Evolutionary conservation across 805 yeast genomes (phyloP), one percentile per base, ranked within the genome.

Genomic region (Candida stauntonica): DNA sequence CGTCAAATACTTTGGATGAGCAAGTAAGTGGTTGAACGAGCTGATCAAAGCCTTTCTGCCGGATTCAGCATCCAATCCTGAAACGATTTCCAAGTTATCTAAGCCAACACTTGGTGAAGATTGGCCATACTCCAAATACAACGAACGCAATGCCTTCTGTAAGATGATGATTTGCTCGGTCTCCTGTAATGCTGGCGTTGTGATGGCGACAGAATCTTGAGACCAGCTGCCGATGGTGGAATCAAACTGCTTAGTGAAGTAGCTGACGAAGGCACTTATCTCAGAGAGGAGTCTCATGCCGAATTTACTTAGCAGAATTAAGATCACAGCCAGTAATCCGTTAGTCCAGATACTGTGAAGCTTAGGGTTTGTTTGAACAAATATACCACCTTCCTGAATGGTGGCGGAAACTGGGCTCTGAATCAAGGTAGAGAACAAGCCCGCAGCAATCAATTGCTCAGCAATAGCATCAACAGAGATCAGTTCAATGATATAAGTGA

Each of bases 331-430:
- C 21, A 89, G 64, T 14, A 89, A 61, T 1, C 96, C 95, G 51
- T 81, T 78, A n/a, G 78, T 73, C 97, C 97, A 89, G n/a, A 85
- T 65, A 36, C 74, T 70, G 57, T 88, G 91, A 42, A 84, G 61
- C 33, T 74, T 72, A 0, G 85, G 72, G 4, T 75, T 58, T 1
- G 61, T 52, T 27, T 67, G 68, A 2, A 84, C 72, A 12, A 68
- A 64, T 3, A 86, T 60, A 7, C 72, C 72, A 0, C 95, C 95
- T 5, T 70, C 65, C 54, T 81, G 86, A 29, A 89, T 75, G 2
- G 69, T 68, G 18, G 68, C 60, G 0, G 95, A 81, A 1, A 86
- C 68, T 5, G 88, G 80, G 39, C 93, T 80, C 50, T 87, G 95
- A 4, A 79, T 70, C 29, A 89, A 62, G 4, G 78, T 78, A 4